Conservation (phyloP, 345 rosid species). For the rapeseed (Brassica napus) region DNA sequence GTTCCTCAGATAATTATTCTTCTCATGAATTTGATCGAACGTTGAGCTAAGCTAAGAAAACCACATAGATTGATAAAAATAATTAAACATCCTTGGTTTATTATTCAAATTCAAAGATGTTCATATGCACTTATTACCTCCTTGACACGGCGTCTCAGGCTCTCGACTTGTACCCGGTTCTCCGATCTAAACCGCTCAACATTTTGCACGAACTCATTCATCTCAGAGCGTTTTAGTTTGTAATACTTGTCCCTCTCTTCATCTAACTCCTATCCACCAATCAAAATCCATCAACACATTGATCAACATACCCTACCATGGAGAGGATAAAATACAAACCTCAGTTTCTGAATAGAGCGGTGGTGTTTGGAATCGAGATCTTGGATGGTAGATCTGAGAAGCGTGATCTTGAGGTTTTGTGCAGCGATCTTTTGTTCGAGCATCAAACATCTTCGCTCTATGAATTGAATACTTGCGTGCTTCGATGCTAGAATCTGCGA, state of each 20-base stretch:
- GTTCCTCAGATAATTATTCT: too few relatives aligned
- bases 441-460: constrained; percentile 57
- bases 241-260: constrained; percentile 59
- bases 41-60: too few relatives aligned
- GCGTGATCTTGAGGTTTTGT: constrained; percentile 56
- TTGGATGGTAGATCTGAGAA: constrained; percentile 52
- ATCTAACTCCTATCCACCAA: constrained; percentile 43
- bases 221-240: constrained; percentile 44
- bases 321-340: constrained; percentile 32
- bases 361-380: constrained; percentile 46
- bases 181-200: constrained; percentile 44
- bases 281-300: neutral
- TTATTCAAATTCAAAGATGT: neutral
- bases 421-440: constrained; percentile 56
- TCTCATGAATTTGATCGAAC: too few relatives aligned
- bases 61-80: too few relatives aligned
- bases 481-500: constrained; percentile 51
- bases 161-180: constrained; percentile 23
- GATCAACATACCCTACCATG: neutral
- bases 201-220: constrained; percentile 48
- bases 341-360: constrained; percentile 35
- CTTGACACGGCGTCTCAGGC: neutral
- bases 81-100: too few relatives aligned
- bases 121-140: neutral
- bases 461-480: constrained; percentile 42